These are phyloP conservation scores for Odontarrhena argentea DNA, from an alignment of 345 rosid species.

Conservation along the genomic window DNA sequence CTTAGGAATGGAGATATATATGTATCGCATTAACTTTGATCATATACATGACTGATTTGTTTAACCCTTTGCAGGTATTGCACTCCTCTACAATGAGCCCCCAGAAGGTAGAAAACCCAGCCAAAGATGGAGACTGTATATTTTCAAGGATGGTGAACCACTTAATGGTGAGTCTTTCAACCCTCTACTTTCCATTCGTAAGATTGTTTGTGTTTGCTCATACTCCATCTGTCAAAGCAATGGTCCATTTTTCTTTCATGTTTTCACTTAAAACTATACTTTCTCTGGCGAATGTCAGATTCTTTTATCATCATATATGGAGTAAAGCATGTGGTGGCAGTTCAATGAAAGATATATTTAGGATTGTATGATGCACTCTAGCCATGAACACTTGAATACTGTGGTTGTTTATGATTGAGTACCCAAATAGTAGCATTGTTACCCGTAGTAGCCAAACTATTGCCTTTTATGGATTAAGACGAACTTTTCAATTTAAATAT, in stretches of 20 bases:
- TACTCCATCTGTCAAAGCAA: conserved; percentile 15
- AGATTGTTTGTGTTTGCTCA: background rate
- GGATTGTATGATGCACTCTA: conserved; percentile 10
- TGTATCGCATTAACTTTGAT: background rate
- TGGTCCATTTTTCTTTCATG: conserved; percentile 21
- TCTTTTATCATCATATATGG: background rate
- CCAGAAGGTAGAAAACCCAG: conserved; percentile 89
- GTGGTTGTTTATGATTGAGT: conserved; percentile 15
- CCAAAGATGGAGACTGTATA: conserved; percentile 89
- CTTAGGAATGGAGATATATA: conserved; percentile 2
- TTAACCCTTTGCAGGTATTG: conserved; percentile 56
- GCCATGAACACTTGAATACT: background rate
- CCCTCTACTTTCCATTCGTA: conserved; percentile 2
- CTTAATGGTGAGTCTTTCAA: conserved; percentile 59
- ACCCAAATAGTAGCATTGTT: conserved; percentile 5
- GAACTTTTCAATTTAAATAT: conserved; percentile 8
- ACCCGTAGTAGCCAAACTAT: conserved; percentile 4
- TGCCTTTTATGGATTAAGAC: background rate
- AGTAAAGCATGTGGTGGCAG: conserved; percentile 11
- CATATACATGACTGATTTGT: conserved; percentile 21
- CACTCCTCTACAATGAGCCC: conserved; percentile 87
- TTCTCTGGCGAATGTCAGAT: background rate
- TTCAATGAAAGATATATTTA: conserved; percentile 6
- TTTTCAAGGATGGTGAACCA: conserved; percentile 85
- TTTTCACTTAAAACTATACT: conserved; percentile 10